Conservation (phyloP, 805 yeast species). For the Saturnispora besseyi region DNA sequence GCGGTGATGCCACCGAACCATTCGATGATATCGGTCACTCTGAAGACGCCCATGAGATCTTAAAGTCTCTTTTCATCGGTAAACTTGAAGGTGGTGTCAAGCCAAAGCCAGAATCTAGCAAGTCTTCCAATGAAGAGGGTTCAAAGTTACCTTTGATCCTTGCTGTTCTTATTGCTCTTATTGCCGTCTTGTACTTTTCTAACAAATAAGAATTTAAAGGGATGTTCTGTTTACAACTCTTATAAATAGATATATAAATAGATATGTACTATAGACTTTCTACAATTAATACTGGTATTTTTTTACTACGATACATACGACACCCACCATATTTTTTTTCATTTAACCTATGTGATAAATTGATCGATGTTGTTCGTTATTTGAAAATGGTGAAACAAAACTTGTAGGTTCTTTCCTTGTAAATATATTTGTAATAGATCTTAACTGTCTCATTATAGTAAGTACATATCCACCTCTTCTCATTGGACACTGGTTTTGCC, state of each 20-base stretch:
- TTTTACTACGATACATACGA: too few species aligned
- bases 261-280: neutral
- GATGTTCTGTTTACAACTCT: too few species aligned
- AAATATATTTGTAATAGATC: neutral
- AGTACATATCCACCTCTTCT: neutral
- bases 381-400: too few species aligned
- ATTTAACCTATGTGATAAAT: too few species aligned
- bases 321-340: too few species aligned
- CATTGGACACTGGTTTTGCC: constrained; percentile 1
- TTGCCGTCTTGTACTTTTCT: constrained; percentile 35
- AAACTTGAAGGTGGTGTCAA: constrained; percentile 55
- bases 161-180: constrained; percentile 31
- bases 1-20: constrained; percentile 62
- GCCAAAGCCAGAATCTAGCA: constrained; percentile 12
- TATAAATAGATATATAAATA: neutral
- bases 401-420: neutral
- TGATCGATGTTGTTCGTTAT: too few species aligned
- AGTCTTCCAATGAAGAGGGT: constrained; percentile 17
- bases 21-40: constrained; percentile 93
- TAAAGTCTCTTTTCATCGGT: constrained; percentile 66
- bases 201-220: constrained; percentile 11
- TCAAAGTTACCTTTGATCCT: constrained; percentile 26
- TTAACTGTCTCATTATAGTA: neutral
- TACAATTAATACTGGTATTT: neutral
- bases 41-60: constrained; percentile 81